Evolutionary conservation across 768 basidiomycete genomes (phyloP), one percentile per base, ranked within the genome.

Genomic region (Obba rivulosa): DNA sequence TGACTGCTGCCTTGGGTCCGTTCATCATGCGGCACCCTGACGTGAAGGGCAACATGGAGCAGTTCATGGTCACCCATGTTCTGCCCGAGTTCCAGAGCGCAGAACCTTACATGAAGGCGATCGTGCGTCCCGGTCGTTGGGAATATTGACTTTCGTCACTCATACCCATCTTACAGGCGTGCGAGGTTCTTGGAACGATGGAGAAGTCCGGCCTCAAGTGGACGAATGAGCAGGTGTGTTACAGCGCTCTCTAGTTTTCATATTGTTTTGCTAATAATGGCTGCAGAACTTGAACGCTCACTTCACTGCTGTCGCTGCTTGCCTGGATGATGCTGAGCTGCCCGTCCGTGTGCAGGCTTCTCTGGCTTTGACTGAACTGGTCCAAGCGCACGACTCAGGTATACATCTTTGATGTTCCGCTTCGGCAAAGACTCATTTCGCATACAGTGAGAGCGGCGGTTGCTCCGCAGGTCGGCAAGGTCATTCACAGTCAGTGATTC

Each of bases 21-120:
- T 83, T 85, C 69, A 85, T 92, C 57, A 85, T 92, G 81, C 80
- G 80, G 45, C 89, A 92, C 61, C 87, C 89, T 8, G 82, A 87
- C 28, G 85, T 92, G 51, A 84, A 80, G 57, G 69, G 69, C 46
- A 80, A 76, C 52, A 84, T 94, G 77, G 88, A 92, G 63, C 73
- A 78, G 21, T 91, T 94, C 65, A 69, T 91, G 57, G 49, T 84
- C 28, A 78, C 78, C 55, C 80, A 85, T 52, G 85, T 94, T 28
- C 74, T 85, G 41, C 86, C 86, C 9, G 84, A 83, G 62, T 85
- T 92, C 56, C 63, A 72, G 11, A 75, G 75, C 31, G 60, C 70
- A 3, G 80, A 91, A 52, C 80, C 84, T 0, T 92, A 86, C 62
- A 72, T 94, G 65, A 78, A 88, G 42, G 79, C 84, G 14, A 81